Conservation (phyloP, 805 yeast genomes). For the Nakazawaea pomicola region DNA sequence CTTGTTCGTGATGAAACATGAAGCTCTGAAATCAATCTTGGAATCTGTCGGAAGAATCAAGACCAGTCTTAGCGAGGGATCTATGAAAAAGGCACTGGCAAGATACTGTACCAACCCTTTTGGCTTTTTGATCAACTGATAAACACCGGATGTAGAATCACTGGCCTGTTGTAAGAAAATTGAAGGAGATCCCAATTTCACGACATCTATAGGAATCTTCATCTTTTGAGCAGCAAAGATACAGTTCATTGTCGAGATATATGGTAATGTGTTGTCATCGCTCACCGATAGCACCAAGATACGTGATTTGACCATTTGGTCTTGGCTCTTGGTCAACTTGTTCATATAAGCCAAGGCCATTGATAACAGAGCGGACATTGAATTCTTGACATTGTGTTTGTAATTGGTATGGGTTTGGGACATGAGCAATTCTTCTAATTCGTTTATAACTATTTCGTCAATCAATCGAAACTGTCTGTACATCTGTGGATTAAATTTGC, state of each 20-base stretch:
- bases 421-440: slow-evolving; percentile 43
- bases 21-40: slow-evolving; percentile 89
- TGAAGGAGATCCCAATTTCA: slow-evolving; percentile 67
- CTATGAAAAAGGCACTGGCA: slow-evolving; percentile 77
- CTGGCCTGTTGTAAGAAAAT: slow-evolving; percentile 93
- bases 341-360: slow-evolving; percentile 79
- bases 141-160: slow-evolving; percentile 91
- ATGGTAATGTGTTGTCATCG: slow-evolving; percentile 73
- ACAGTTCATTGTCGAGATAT: slow-evolving; percentile 91
- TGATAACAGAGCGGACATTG: slow-evolving; percentile 75
- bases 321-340: slow-evolving; percentile 40
- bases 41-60: slow-evolving; percentile 78
- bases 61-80: slow-evolving; percentile 74
- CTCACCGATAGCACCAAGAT: slow-evolving; percentile 59
- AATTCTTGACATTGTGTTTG: slow-evolving; percentile 33
- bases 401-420: slow-evolving; percentile 25
- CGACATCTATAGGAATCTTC: slow-evolving; percentile 86
- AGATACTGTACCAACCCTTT: slow-evolving; percentile 80
- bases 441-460: slow-evolving; percentile 66
- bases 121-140: slow-evolving; percentile 62
- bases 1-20: slow-evolving; percentile 87
- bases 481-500: slow-evolving; percentile 54
- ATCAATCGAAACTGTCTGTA: slow-evolving; percentile 79
- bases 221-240: slow-evolving; percentile 94
- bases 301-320: slow-evolving; percentile 53